Evolutionary conservation across 2,329 filamentous ascomycete genomes (phyloP), one percentile per base, ranked within the genome.

Genomic region (Blastomyces silverae): DNA sequence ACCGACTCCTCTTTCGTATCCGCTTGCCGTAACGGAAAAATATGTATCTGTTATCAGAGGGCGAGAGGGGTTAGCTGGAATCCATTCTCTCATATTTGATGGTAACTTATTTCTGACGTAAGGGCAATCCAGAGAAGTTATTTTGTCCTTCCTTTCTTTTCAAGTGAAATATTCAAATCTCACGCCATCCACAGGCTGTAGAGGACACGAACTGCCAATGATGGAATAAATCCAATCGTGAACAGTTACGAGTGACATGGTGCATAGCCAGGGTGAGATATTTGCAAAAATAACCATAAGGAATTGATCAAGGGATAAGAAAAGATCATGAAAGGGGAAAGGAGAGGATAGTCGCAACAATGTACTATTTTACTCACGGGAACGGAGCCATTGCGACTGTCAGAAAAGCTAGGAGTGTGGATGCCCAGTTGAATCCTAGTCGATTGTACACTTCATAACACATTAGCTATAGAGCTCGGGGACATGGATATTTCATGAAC

Each of bases 401-500:
- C 52, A 81, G 67, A 65, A 80, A 79, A 15, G 74, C 79, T 13
- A 80, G 70, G 13, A 81, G 69, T 6, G 76, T 74, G 15, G 78
- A 79, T 31, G 79, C 79, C 79, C 79, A 81, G 66, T 80, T 77
- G 65, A 76, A 80, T 34, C 77, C 77, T 20, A 81, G 72, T 34
- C 75, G 76, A 56, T 80, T 73, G 66, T 81, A 81, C 79, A 81
- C 78, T 80, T 42, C 46, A 58, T 15, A 28, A 52, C 46, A 42
- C 50, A 64, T 44, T 52, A 37, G 42, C 25, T 34, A 60, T 37
- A 46, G 2, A 20, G 13, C 37, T 25, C 13, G 17, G 34, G 3
- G 20, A 22, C 8, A 50, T 15, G 22, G 22, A 28, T 53, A 53
- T 31, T 53, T 53, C 50, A 8, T 53, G 6, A 25, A 42, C 22